Conservation (phyloP, 1,139 yeast genomes). For the Saccharomyces hybrid region DNA sequence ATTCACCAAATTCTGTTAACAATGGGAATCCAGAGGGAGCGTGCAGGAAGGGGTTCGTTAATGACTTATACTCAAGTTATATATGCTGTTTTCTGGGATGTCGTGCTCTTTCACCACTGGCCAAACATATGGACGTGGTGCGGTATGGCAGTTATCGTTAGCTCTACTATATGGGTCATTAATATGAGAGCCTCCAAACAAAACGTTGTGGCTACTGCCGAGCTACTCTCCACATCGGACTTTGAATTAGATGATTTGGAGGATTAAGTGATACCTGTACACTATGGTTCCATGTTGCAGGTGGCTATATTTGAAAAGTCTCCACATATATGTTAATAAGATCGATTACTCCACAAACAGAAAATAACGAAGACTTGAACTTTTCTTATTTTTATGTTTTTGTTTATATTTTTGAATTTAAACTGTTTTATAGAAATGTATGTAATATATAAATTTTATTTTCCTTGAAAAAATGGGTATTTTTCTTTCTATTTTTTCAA, state of each 20-base stretch:
- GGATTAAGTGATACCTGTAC: not conserved
- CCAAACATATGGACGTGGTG: slow-evolving; percentile 63
- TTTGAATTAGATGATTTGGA: not conserved
- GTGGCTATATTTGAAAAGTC: too few relatives aligned
- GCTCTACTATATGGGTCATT: slow-evolving; percentile 57
- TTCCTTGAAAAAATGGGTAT: not conserved
- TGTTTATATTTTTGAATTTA: not conserved
- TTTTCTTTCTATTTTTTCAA: not conserved
- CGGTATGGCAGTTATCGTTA: slow-evolving; percentile 63
- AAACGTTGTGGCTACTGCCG: not conserved
- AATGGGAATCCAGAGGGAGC: slow-evolving; percentile 75
- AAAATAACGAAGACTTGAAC: too few relatives aligned
- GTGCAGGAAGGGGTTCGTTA: slow-evolving; percentile 69
- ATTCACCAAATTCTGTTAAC: slow-evolving; percentile 73
- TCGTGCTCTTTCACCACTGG: slow-evolving; percentile 59
- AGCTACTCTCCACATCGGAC: not conserved
- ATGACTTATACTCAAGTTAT: slow-evolving; percentile 70
- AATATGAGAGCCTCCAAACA: slow-evolving; percentile 26
- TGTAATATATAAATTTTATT: not conserved
- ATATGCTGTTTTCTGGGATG: slow-evolving; percentile 75
- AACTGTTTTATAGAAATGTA: not conserved
- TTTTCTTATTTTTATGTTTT: not conserved
- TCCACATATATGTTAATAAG: too few relatives aligned
- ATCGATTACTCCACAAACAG: too few relatives aligned
- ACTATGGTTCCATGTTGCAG: not conserved